These are phyloP conservation scores for Clohesyomyces aquaticus DNA, from an alignment of 495 filamentous ascomycete genomes.

Conservation along the genomic window DNA sequence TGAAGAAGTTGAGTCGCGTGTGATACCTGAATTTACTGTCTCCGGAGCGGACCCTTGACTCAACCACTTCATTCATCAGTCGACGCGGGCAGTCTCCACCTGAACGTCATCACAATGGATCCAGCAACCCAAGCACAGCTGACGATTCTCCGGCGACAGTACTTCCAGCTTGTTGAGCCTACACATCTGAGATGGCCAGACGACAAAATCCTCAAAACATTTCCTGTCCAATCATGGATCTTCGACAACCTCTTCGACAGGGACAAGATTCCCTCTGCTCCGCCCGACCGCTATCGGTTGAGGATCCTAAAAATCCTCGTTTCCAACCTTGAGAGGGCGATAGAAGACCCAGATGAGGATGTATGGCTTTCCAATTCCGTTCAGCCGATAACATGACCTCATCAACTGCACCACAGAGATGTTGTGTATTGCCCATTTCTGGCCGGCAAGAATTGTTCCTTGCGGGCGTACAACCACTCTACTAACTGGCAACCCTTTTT, in stretches of 20 bases:
- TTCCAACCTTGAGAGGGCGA: conserved; percentile 64
- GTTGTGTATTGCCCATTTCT: conserved; percentile 7
- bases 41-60: background rate
- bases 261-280: conserved; percentile 53
- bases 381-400: too few relatives aligned
- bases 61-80: background rate
- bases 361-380: conserved; percentile 60
- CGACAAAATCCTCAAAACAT: conserved; percentile 54
- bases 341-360: conserved; percentile 79
- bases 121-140: conserved; percentile 39
- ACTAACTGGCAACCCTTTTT: conserved; percentile 36
- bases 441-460: background rate
- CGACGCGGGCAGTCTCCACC: background rate
- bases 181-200: conserved; percentile 60
- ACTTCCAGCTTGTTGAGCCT: conserved; percentile 67
- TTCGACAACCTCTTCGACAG: conserved; percentile 67
- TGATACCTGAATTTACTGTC: background rate
- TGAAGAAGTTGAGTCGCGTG: too few relatives aligned
- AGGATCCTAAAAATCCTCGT: conserved; percentile 72
- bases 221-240: conserved; percentile 62
- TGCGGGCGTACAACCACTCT: background rate
- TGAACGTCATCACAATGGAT: conserved; percentile 21
- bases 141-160: conserved; percentile 61
- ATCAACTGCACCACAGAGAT: too few relatives aligned
- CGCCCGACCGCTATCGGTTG: conserved; percentile 69